phyloP scores from a whole-genome alignment of 1,284 basidiomycete species.

The Leccinum solheimii region DNA sequence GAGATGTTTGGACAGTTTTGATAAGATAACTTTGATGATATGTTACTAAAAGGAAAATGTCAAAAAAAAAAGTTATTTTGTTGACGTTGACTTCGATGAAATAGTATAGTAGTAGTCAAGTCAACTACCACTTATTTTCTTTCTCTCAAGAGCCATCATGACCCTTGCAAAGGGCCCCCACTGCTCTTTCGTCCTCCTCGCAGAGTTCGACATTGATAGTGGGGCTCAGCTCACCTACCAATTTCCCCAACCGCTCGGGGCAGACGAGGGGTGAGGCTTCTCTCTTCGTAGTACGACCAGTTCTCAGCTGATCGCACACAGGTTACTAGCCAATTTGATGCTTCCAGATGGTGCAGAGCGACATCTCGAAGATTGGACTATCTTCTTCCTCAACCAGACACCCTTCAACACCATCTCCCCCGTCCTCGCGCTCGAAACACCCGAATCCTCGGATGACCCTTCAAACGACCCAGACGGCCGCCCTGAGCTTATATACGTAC shows the following conservation, averaged over 20 bases:
- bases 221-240: constrained; percentile 92
- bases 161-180: constrained; percentile 53
- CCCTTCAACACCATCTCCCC: constrained; percentile 83
- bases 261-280: constrained; percentile 82
- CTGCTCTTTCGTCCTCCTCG: constrained; percentile 89
- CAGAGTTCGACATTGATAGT: constrained; percentile 94
- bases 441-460: constrained; percentile 49
- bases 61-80: background rate
- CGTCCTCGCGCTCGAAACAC: constrained; percentile 71
- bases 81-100: background rate
- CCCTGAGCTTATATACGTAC: constrained; percentile 81
- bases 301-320: constrained; percentile 36
- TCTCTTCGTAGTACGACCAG: background rate
- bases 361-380: constrained; percentile 95
- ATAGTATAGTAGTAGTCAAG: background rate
- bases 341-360: constrained; percentile 96
- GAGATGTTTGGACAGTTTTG: constrained; percentile 26
- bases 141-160: constrained; percentile 30
- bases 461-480: constrained; percentile 37
- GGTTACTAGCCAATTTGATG: constrained; percentile 96
- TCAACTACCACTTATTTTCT: background rate
- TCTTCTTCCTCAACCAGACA: constrained; percentile 96
- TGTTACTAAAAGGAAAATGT: constrained; percentile 31
- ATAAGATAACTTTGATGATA: constrained; percentile 1
- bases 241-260: constrained; percentile 89